Evolutionary conservation across 2,329 filamentous ascomycete species (phyloP), one percentile per base, ranked within the genome.

Genomic region (Pseudocercospora vitis): DNA sequence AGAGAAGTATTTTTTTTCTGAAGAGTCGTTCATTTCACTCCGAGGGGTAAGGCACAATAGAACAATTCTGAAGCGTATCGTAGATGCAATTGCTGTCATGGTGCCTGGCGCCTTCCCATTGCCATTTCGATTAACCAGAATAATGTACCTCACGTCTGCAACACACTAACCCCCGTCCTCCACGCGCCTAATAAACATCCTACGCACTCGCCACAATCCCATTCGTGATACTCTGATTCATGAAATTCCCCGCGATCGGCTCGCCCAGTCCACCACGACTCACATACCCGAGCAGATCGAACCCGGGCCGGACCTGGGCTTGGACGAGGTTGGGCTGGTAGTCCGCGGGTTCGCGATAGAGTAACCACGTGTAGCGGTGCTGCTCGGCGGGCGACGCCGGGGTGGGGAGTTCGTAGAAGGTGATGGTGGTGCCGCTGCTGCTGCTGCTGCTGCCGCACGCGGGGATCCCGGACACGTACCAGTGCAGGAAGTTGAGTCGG

Each of bases 401-500:
- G 19, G 50, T 48, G 11, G 48, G 47, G 12, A 29, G 37, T 33
- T 57, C 50, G 33, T 53, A 53, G 37, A 57, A 11, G 8, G 55
- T 53, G 18, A 48, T 35, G 6, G 42, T 50, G 29, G 37, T 33
- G 1, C 42, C 42, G 16, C 16, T 48, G 14, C 23, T 19, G 2
- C 26, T 32, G 39, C 47, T 48, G 9, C 21, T n/a, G 11, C 44
- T 52, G n/a, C n/a, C n/a, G n/a, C n/a, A n/a, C n/a, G n/a, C n/a
- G n/a, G n/a, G n/a, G 21, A 53, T 46, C 16, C 54, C 54, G 4
- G 50, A 50, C 18, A 56, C 45, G 48, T 56, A 56, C 50, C 50
- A 52, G 39, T 53, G 54, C 14, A 56, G 39, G 45, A 53, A 56
- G 23, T 56, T 56, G 45, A 56, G 7, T 11, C 54, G 54, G 31